Evolutionary conservation across 2,329 filamentous ascomycete genomes (phyloP).

Genomic region (Didymosphaeria variabile): DNA sequence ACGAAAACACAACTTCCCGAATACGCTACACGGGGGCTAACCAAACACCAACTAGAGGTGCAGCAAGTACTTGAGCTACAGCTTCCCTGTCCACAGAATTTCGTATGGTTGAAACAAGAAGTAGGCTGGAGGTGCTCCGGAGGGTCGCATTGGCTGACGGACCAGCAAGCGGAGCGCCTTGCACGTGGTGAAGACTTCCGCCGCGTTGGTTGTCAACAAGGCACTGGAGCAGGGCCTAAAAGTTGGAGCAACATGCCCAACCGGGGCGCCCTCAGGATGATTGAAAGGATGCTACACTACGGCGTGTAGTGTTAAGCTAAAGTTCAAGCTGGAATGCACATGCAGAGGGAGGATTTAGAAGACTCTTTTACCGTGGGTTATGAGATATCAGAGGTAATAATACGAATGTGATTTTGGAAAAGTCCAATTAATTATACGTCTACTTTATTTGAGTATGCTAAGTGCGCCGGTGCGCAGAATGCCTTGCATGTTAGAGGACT

Average conservation of each 20-base stretch:
- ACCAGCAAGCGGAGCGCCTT: neutral
- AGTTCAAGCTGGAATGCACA: too few species aligned
- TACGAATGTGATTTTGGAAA: too few species aligned
- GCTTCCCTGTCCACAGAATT: neutral
- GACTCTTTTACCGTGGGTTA: too few species aligned
- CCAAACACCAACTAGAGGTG: neutral
- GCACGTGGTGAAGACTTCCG: slow-evolving; percentile 1
- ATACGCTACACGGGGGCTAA: slow-evolving; percentile 6
- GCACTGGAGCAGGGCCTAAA: neutral
- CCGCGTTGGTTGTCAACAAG: neutral
- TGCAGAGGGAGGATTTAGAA: too few species aligned
- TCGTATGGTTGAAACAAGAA: neutral
- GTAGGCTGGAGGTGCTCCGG: neutral
- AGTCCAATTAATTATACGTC: too few species aligned
- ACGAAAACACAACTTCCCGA: neutral
- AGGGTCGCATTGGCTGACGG: slow-evolving; percentile 5
- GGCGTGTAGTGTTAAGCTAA: too few species aligned
- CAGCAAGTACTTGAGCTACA: neutral
- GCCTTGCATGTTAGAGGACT: too few species aligned
- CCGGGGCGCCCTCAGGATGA: neutral
- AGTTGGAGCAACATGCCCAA: neutral
- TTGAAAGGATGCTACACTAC: too few species aligned
- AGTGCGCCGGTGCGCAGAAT: too few species aligned
- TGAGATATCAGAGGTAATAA: too few species aligned
- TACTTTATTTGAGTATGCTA: too few species aligned